Base-by-base conservation (phyloP, 1,284 basidiomycete species). In the Agaricales sp. region DNA sequence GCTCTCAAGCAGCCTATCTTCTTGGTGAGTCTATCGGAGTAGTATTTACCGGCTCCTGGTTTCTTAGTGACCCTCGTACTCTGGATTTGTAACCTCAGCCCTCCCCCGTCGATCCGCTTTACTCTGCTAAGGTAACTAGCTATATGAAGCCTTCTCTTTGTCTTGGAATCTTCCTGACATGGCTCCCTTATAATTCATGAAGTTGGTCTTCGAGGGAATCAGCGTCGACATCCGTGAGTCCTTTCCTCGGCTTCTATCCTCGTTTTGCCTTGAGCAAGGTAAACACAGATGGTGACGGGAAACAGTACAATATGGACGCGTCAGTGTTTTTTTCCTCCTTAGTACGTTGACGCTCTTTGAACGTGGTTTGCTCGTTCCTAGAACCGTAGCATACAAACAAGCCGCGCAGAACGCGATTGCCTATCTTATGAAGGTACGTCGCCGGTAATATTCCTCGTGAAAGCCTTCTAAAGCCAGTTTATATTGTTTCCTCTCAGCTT, bases 301-400 rank as follows among this genome's bases (percentile, higher is more conserved):
- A 75, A 54, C 85, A 88, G 61, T 82, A 83, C 60, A 74, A 80
- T 59, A 88, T 88, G 85, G 80, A 86, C 55, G 79, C 83, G 78
- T 82, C 56, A 60, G 79, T 61, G 1, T 41, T 4, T 26, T 35
- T n/a, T 49, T 19, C 8, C 16, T n/a, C n/a, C n/a, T n/a, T n/a
- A n/a, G n/a, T n/a, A n/a, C n/a, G n/a, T n/a, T n/a, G n/a, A n/a
- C n/a, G n/a, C n/a, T n/a, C n/a, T n/a, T n/a, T n/a, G n/a, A n/a
- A n/a, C n/a, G 22, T 37, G 2, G 14, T 20, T 20, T 19, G 39
- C 21, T 43, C 38, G n/a, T 30, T 23, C 26, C 3, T 46, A 83
- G 80, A 1, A 80, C 83, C 14, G 81, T 85, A 4, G 84, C 85
- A 2, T 88, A 85, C 62, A 87, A 87, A 60, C 83, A 87, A 59